phyloP scores from a whole-genome alignment of 768 basidiomycete species.

The Hebeloma cylindrosporum region DNA sequence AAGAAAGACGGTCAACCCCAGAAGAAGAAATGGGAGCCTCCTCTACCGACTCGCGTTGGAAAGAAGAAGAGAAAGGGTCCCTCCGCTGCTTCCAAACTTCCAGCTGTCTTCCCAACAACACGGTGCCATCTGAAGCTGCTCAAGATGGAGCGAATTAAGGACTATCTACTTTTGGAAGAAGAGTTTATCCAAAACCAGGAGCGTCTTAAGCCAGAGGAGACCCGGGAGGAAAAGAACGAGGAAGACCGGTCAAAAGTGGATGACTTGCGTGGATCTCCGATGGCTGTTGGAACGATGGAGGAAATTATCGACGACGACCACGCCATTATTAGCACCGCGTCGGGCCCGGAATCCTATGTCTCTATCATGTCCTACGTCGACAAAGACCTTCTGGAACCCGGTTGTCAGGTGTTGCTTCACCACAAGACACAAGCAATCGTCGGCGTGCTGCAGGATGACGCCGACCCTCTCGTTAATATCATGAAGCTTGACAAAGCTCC shows the following conservation, averaged over 20 bases:
- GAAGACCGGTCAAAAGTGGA: constrained; percentile 94
- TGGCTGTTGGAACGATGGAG: constrained; percentile 98
- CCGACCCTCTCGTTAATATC: constrained; percentile 94
- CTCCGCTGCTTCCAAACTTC: constrained; percentile 85
- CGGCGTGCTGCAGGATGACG: constrained; percentile 93
- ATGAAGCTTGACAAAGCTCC: constrained; percentile 99
- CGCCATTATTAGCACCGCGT: constrained; percentile 95
- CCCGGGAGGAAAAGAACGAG: constrained; percentile 92
- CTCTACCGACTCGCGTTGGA: constrained; percentile 93
- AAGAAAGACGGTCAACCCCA: constrained; percentile 56
- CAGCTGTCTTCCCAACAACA: constrained; percentile 90
- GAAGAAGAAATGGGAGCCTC: constrained; percentile 98
- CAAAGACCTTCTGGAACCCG: constrained; percentile 96
- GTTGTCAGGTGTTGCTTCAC: constrained; percentile 91
- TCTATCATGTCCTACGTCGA: constrained; percentile 98
- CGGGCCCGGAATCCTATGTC: constrained; percentile 95
- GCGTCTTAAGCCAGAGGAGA: constrained; percentile 81
- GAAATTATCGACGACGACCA: constrained; percentile 99
- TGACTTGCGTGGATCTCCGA: constrained; percentile 90
- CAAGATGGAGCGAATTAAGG: constrained; percentile 98
- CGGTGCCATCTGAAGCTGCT: constrained; percentile 93
- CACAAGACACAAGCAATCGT: constrained; percentile 96
- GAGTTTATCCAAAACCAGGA: constrained; percentile 95
- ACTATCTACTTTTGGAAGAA: constrained; percentile 93
- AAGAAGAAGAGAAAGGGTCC: constrained; percentile 98